Conservation (phyloP, 2,329 filamentous ascomycete genomes). For the Lasiodiplodia theobromae region DNA sequence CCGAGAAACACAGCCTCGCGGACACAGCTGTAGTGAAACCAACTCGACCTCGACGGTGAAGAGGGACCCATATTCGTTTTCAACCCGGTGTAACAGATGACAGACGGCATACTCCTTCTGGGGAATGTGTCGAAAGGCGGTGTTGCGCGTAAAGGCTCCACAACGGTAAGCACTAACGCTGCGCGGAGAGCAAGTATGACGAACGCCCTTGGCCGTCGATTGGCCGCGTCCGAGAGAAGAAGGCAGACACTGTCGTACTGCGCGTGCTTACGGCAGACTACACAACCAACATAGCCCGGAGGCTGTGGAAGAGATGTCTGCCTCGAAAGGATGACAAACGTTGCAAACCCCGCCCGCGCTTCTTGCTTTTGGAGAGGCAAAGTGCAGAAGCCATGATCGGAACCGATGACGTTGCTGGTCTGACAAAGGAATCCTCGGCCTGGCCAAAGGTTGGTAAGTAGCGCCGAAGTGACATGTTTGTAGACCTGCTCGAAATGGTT, state of each 20-base stretch:
- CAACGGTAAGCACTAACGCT: constrained; percentile 18
- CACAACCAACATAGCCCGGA: neutral
- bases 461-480: neutral
- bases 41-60: neutral
- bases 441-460: neutral
- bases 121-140: neutral
- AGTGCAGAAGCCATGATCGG: neutral
- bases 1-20: neutral
- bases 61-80: neutral
- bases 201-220: neutral
- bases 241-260: neutral
- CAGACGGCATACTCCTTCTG: neutral
- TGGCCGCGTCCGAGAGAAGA: neutral
- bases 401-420: neutral
- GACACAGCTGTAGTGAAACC: neutral
- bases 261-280: constrained; percentile 2
- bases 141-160: constrained; percentile 13
- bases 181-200: constrained; percentile 11
- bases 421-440: neutral
- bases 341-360: neutral
- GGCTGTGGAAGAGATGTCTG: neutral
- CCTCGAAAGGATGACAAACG: neutral
- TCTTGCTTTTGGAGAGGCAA: neutral
- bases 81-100: neutral
- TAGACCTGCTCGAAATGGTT: neutral